phyloP scores from a whole-genome alignment of 768 basidiomycete genomes.

The Boletus fagicola region DNA sequence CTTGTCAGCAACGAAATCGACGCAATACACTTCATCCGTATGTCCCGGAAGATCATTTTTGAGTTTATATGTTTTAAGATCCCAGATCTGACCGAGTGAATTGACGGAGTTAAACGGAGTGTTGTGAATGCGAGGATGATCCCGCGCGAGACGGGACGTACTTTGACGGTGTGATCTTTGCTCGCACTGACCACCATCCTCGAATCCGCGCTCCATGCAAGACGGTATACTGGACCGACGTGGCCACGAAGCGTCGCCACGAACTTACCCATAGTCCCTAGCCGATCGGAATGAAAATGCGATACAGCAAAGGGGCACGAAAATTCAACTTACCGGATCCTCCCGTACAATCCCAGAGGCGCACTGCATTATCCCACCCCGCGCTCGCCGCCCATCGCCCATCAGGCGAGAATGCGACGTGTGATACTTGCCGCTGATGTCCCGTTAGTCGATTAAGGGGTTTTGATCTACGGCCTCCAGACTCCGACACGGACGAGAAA shows the following conservation, averaged over 20 bases:
- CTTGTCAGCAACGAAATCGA: slow-evolving; percentile 98
- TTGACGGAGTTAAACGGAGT: not conserved
- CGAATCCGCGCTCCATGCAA: slow-evolving; percentile 95
- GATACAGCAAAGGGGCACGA: not conserved
- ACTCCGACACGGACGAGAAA: slow-evolving; percentile 47
- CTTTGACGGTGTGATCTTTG: slow-evolving; percentile 95
- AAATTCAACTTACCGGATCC: slow-evolving; percentile 45
- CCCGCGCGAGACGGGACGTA: slow-evolving; percentile 33
- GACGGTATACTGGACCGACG: slow-evolving; percentile 89
- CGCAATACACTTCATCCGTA: slow-evolving; percentile 97
- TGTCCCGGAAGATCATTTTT: slow-evolving; percentile 93
- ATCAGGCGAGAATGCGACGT: slow-evolving; percentile 94
- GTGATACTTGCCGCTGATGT: slow-evolving; percentile 91
- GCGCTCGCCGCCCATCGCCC: slow-evolving; percentile 90
- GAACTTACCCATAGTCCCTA: slow-evolving; percentile 75
- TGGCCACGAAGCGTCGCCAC: slow-evolving; percentile 90
- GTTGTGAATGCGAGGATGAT: not conserved
- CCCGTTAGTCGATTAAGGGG: slow-evolving; percentile 82
- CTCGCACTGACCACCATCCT: slow-evolving; percentile 90
- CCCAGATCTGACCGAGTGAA: slow-evolving; percentile 68
- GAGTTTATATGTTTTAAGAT: slow-evolving; percentile 94
- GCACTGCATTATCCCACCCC: slow-evolving; percentile 86
- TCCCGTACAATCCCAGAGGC: slow-evolving; percentile 79
- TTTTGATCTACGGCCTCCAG: slow-evolving; percentile 52
- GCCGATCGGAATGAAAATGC: not conserved